Evolutionary conservation across 208 protist species (phyloP).

Genomic region (Spongospora subterranea): DNA sequence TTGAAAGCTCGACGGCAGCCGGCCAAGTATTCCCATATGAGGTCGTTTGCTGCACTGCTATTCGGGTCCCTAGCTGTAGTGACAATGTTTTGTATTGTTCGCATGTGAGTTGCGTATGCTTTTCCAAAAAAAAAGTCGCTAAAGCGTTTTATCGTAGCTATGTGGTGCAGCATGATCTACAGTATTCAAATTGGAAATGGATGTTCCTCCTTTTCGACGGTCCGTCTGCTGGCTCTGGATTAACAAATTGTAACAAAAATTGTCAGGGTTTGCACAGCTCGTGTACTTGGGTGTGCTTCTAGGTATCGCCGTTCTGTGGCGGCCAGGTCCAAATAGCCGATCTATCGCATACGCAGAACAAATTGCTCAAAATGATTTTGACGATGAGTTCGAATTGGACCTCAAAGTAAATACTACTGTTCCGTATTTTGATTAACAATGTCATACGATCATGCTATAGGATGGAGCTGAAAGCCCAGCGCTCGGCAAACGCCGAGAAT

Average conservation of each 20-base stretch:
- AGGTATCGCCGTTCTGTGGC: slow-evolving; percentile 26
- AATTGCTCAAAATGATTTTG: slow-evolving; percentile 14
- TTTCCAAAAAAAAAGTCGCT: no score
- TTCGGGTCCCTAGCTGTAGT: not conserved
- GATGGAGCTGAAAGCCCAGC: not conserved
- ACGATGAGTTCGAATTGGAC: slow-evolving; percentile 54
- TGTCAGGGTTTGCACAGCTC: slow-evolving; percentile 27
- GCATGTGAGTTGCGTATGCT: slow-evolving; percentile 27
- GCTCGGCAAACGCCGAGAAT: not conserved
- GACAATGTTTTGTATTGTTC: not conserved
- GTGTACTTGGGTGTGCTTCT: not conserved
- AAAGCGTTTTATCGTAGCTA: slow-evolving; percentile 13
- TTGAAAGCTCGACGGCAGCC: not conserved
- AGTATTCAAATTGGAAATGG: slow-evolving; percentile 22
- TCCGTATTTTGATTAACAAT: not conserved
- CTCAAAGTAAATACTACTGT: not conserved
- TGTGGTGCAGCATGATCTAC: not conserved
- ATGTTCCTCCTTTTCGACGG: slow-evolving; percentile 46
- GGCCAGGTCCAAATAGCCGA: not conserved
- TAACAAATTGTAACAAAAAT: not conserved
- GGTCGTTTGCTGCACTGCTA: slow-evolving; percentile 35
- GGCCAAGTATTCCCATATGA: slow-evolving; percentile 11
- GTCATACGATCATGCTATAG: not conserved
- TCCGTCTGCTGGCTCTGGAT: not conserved
- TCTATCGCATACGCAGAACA: slow-evolving; percentile 47